Evolutionary conservation across 768 basidiomycete genomes (phyloP), one percentile per base, ranked within the genome.

Genomic region (Pulveroboletus ravenelii): DNA sequence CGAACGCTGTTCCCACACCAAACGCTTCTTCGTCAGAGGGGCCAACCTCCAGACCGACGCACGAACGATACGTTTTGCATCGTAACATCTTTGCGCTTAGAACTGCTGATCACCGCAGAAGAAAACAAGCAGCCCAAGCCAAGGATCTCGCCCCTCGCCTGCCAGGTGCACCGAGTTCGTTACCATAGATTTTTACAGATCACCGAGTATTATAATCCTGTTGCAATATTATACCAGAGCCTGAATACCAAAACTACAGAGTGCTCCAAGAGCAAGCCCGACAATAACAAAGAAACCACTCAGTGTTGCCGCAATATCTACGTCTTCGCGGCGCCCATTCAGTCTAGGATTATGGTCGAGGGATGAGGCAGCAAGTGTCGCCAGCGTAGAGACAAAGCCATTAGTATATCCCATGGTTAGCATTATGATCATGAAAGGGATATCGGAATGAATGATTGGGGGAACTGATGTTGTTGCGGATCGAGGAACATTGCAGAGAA

Each of bases 401-500:
- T 89, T 93, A 9, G 87, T 80, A 41, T 80, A 63, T n/a, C 89
- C 91, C 62, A 93, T 89, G 2, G 69, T 49, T 44, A 89, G 70
- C 10, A 95, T 69, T 47, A 93, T 78, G 23, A 80, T 30, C 80
- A 94, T 82, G 72, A 82, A 95, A 10, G 84, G 42, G 34, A 79
- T 43, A 62, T 95, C 92, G 2, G 90, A 93, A 67, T 72, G 83
- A 72, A 94, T 84, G 53, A 85, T 56, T 5, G 65, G 57, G 41
- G 58, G 39, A 9, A 70, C 58, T 8, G 64, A 61, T 6, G 65
- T 50, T 1, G 61, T 50, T 2, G 70, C 56, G 29, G 74, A 71
- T 39, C 75, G 78, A 55, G 84, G 80, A 37, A 94, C 70, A 62
- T 96, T 96, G 76, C 93, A 95, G 69, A 86, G 74, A n/a, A 95